Percentiles rank a stretch among this genome's conserved stretches.
These are phyloP conservation scores for Zalaria obscura DNA, from an alignment of 2,329 filamentous ascomycete genomes.

Conservation along the genomic window DNA sequence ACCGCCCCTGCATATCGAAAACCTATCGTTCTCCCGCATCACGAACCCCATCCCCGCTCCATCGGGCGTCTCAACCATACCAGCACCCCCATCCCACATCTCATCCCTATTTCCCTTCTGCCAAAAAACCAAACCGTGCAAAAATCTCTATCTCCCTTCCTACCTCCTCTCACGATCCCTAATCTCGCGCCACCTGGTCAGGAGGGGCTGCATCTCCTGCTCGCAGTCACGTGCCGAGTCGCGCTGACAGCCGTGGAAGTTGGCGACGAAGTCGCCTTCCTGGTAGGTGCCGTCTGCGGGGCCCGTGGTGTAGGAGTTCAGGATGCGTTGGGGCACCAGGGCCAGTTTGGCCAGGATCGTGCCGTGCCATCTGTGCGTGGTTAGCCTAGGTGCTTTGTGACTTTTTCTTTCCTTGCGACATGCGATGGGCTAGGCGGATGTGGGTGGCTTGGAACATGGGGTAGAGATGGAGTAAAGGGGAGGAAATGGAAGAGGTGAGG, in stretches of 20 bases:
- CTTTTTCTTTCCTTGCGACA: no score
- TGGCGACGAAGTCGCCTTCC: slow-evolving; percentile 72
- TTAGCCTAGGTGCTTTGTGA: no score
- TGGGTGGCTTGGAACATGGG: no score
- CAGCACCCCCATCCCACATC: no score
- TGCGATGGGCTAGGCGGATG: no score
- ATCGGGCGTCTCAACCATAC: no score
- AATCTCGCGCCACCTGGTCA: slow-evolving; percentile 21
- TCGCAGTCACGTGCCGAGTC: slow-evolving; percentile 50
- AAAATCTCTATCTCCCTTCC: slow-evolving; percentile 1
- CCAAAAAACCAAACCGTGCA: no score
- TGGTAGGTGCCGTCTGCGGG: slow-evolving; percentile 42
- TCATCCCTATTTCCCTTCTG: no score
- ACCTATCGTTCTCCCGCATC: no score
- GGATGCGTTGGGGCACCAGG: slow-evolving; percentile 67
- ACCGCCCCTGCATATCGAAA: no score
- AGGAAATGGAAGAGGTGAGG: not conserved
- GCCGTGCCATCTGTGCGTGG: slow-evolving; percentile 82
- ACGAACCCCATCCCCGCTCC: no score
- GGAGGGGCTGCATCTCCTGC: slow-evolving; percentile 49
- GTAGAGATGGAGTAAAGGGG: slow-evolving; percentile 26
- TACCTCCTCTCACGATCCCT: slow-evolving; percentile 13
- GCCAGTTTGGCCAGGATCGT: slow-evolving; percentile 84
- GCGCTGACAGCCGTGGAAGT: slow-evolving; percentile 58
- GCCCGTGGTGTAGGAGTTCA: slow-evolving; percentile 62